phyloP scores from a whole-genome alignment of 805 yeast species.

The Yamadazyma olivae region DNA sequence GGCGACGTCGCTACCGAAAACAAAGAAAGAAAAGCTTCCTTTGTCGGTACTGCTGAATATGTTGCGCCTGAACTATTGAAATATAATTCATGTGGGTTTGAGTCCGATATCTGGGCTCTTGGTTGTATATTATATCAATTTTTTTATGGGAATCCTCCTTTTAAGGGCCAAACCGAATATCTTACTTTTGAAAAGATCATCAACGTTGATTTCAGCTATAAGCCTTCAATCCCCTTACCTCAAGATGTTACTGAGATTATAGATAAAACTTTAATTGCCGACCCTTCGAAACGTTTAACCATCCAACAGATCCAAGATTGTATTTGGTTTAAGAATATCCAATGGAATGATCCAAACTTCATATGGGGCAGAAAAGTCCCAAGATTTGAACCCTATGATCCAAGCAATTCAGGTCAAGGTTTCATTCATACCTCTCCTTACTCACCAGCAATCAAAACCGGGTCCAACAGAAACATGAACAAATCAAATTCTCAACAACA shows the following conservation, averaged over 20 bases:
- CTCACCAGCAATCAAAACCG: conserved; percentile 29
- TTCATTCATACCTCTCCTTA: conserved; percentile 8
- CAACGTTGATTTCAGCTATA: conserved; percentile 61
- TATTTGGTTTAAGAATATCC: conserved; percentile 36
- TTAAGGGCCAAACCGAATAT: conserved; percentile 82
- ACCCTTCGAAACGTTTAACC: conserved; percentile 29
- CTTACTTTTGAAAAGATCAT: conserved; percentile 88
- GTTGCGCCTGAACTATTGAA: conserved; percentile 88
- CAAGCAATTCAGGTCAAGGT: conserved; percentile 1
- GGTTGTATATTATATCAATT: conserved; percentile 88
- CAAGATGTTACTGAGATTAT: conserved; percentile 25
- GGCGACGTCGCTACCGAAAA: conserved; percentile 12
- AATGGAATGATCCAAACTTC: conserved; percentile 38
- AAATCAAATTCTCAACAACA: conserved; percentile 38
- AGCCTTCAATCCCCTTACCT: conserved; percentile 24
- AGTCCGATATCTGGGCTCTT: conserved; percentile 89
- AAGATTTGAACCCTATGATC: conserved; percentile 25
- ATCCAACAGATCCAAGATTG: conserved; percentile 30
- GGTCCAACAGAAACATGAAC: conserved; percentile 33
- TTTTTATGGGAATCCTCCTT: conserved; percentile 82
- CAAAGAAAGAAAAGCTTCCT: conserved; percentile 50
- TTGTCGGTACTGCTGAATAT: conserved; percentile 87
- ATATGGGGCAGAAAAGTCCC: conserved; percentile 38
- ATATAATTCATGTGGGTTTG: conserved; percentile 76
- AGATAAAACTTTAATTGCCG: conserved; percentile 30